Base-by-base conservation (phyloP, 2,329 filamentous ascomycete species). In the Hawksworthiomyces lignivorus region DNA sequence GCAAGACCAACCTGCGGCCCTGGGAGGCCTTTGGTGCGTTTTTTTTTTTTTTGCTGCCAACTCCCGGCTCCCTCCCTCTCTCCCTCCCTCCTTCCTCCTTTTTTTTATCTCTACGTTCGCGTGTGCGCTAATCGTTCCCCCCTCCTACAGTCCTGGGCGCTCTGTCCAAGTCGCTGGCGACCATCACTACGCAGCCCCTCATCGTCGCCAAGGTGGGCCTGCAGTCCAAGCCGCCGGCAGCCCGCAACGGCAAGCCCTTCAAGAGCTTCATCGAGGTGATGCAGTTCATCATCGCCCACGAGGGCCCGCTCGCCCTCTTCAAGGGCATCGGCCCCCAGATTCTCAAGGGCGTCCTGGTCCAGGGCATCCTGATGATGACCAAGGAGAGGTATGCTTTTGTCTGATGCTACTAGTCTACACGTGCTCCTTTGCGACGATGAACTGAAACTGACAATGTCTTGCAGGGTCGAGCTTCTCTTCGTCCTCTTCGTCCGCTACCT, bases 351-450 rank as follows among this genome's bases (percentile, higher is more conserved):
- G 66, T 98, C 39, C 61, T 98, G 36, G 92, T 98, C 3, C 92
- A 98, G 59, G 92, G 92, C 37, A 79, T 98, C 43, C 70, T 98
- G 29, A 98, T 98, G 92, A 98, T 96, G 88, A 92, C 88, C 36
- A 98, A 98, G 67, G 92, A 98, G 66, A 77, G 88, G 85, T 88
- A 72, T 52, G 71, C 56, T 7, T 11, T 26, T 26, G 3, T 26
- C 12, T 26, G 24, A 26, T 12, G n/a, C n/a, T n/a, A n/a, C n/a
- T n/a, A n/a, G n/a, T n/a, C n/a, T n/a, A n/a, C n/a, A n/a, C n/a
- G n/a, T n/a, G n/a, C n/a, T n/a, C n/a, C n/a, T n/a, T n/a, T n/a
- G n/a, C n/a, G n/a, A n/a, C n/a, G n/a, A n/a, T n/a, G n/a, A n/a
- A 12, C 24, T 26, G 3, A 19, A 41, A 21, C 49, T 55, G 44